Conservation (phyloP, 2,329 filamentous ascomycete genomes). For the Pseudogymnoascus pannorum region DNA sequence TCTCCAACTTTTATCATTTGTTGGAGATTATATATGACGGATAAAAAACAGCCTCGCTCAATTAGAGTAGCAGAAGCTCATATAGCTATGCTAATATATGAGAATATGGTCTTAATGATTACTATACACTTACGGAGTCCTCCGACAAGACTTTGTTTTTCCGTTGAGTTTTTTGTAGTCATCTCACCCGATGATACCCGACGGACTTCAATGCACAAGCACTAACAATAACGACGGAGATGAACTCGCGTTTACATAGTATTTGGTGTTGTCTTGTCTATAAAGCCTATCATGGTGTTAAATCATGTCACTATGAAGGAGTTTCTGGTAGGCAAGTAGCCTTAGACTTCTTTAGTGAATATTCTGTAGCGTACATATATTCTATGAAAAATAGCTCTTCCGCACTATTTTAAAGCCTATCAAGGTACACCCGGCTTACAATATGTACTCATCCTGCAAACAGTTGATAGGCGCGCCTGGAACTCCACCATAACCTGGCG, state of each 20-base stretch:
- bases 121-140: background rate
- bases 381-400: no score
- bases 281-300: no score
- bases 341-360: no score
- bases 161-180: background rate
- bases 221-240: background rate
- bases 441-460: background rate
- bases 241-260: background rate
- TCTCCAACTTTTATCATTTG: conserved; percentile 5
- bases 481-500: conserved; percentile 12
- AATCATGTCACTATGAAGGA: no score
- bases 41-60: background rate
- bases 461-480: background rate
- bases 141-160: conserved; percentile 5
- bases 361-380: no score
- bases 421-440: no score
- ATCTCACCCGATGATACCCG: background rate
- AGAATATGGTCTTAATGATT: background rate
- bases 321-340: no score
- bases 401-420: no score
- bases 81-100: background rate
- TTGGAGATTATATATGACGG: conserved; percentile 5
- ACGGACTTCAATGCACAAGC: background rate
- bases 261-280: no score
- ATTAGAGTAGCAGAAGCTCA: background rate